Evolutionary conservation across 2,329 filamentous ascomycete species (phyloP).

Genomic region (Penicillium decumbens): DNA sequence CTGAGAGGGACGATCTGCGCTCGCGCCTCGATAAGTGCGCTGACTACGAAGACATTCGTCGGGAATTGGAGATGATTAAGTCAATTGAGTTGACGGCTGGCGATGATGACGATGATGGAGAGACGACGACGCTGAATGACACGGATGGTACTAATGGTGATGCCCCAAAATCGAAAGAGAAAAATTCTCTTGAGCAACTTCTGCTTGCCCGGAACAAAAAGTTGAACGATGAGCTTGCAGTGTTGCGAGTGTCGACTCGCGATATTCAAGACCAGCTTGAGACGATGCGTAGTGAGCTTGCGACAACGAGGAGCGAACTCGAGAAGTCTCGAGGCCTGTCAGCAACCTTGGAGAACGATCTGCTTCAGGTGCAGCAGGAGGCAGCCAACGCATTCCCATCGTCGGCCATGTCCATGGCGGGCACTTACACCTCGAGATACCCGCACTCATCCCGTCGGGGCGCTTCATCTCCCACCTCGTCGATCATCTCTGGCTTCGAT

Average conservation of each 20-base stretch:
- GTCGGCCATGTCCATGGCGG: conserved; percentile 85
- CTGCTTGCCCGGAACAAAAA: conserved; percentile 94
- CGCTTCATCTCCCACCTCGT: conserved; percentile 82
- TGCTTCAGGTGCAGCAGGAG: conserved; percentile 81
- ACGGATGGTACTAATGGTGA: conserved; percentile 44
- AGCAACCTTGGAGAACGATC: conserved; percentile 83
- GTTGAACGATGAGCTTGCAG: conserved; percentile 84
- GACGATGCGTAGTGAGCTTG: conserved; percentile 76
- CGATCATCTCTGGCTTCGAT: conserved; percentile 96
- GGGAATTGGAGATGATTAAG: conserved; percentile 93
- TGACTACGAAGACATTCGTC: conserved; percentile 94
- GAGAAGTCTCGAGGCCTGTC: conserved; percentile 81
- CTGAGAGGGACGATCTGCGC: conserved; percentile 75
- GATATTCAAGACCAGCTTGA: conserved; percentile 79
- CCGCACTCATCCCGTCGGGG: conserved; percentile 67
- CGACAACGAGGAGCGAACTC: conserved; percentile 75
- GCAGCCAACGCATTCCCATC: conserved; percentile 74
- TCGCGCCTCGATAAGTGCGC: conserved; percentile 80
- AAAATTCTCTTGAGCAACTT: conserved; percentile 81
- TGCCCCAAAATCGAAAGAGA: conserved; percentile 56
- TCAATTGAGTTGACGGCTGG: conserved; percentile 95
- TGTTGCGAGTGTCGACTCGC: conserved; percentile 88
- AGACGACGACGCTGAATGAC: conserved; percentile 36
- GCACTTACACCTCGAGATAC: conserved; percentile 79
- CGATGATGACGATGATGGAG: conserved; percentile 61